Base-by-base conservation (phyloP, 768 basidiomycete genomes). In the Suillus tomentosus region DNA sequence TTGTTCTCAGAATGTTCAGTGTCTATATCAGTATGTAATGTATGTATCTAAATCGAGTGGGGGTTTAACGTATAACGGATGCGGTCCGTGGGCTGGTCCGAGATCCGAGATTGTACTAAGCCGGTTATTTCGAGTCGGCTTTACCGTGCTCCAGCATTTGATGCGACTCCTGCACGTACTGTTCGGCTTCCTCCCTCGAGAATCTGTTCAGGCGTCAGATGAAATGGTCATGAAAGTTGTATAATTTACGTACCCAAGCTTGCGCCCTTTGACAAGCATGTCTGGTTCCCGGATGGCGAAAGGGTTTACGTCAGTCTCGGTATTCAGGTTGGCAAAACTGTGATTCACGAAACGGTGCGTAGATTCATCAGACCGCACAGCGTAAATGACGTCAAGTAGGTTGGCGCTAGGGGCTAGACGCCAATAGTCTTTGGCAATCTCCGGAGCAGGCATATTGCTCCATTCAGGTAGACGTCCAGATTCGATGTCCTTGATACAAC, bases 341-440 rank as follows among this genome's bases (percentile, higher is more conserved):
- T 99, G 96, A 76, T 99, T 99, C 67, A 96, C 94, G 71, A 98
- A 98, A 58, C 94, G 84, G 71, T 99, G 96, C 1, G 92, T 95
- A 1, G 91, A 85, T 74, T 98, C 96, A 75, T 98, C 96, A 17
- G 92, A 94, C 69, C 96, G 85, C 40, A 98, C 92, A 40, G 94
- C 95, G 71, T 93, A 93, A 57, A 98, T 83, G 55, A 96, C 90
- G 70, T 98, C 96, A 22, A 94, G 79, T 64, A 99, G 78, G 69
- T 85, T 95, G 0, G 94, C 91, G 69, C 90, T 74, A 3, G 84
- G 78, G 3, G 75, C 72, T 39, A 96, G 82, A 27, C 95, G 86
- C 94, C 96, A 99, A 77, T 98, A 98, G 73, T 98, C 95, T 66
- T 93, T 95, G 9, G 96, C 91, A 73, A 98, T 96, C 70, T 85